Base-by-base conservation (phyloP, 306 rosid species). In the Glycyrrhiza uralensis region DNA sequence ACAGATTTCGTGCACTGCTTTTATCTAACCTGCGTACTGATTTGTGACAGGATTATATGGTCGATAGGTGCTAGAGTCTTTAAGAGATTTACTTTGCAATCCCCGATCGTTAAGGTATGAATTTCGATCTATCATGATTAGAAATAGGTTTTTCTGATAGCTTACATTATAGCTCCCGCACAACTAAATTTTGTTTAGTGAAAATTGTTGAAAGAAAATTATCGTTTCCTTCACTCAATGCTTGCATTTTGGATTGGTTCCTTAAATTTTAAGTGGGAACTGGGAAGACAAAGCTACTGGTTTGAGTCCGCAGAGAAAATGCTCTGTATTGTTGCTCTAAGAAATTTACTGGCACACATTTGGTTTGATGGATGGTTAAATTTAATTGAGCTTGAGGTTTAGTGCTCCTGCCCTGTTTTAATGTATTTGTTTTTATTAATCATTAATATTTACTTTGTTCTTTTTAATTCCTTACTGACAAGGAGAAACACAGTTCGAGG, bases 61-160 rank as follows among this genome's bases (percentile, higher is more conserved):
- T 83, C 97, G 33, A 84, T 90, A 1, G 97, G 96, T 80, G 86
- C 98, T 10, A 72, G 97, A 67, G 98, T 93, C 32, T 89, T 84
- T 71, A 93, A 87, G 87, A 76, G 98, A 42, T 93, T 93, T 69
- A 89, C 96, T 36, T 72, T 88, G 76, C 76, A 79, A n/a, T 85
- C 94, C 6, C 79, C 93, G 3, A 73, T 93, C 3, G 35, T 91
- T 77, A 90, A 41, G 97, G 98, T 87, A 33, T 30, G 72, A 9
- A 0, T 20, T 49, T 68, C 38, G 50, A 23, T 47, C 1, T 24
- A 56, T 63, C 47, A 1, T 75, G 79, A 24, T 47, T 82, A 69
- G 24, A 28, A 39, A 74, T 41, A 22, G 50, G 59, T 35, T 44
- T 35, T 0, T 0, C 9, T 20, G 29, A 23, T 10, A 12, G n/a